These are phyloP conservation scores for Cyberlindnera meyerae DNA, from an alignment of 805 yeast species.

Conservation along the genomic window DNA sequence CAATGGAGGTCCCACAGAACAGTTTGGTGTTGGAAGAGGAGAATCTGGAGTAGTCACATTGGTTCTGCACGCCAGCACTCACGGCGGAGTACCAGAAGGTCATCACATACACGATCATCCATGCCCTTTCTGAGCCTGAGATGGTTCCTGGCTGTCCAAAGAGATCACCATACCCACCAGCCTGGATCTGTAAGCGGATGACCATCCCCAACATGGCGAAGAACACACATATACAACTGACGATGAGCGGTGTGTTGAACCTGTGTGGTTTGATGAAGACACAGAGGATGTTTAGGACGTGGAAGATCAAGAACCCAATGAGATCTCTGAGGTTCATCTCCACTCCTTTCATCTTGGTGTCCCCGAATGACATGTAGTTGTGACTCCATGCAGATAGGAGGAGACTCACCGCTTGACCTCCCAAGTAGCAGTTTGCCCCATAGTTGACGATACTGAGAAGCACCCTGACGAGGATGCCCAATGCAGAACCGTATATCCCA, in stretches of 20 bases:
- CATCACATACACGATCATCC: slow-evolving; percentile 36
- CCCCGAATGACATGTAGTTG: slow-evolving; percentile 23
- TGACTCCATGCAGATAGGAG: slow-evolving; percentile 38
- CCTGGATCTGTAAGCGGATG: slow-evolving; percentile 23
- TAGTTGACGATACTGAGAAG: slow-evolving; percentile 44
- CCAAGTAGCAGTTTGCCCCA: slow-evolving; percentile 42
- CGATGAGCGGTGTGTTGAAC: slow-evolving; percentile 30
- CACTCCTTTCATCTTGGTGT: not conserved
- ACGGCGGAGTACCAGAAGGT: slow-evolving; percentile 36
- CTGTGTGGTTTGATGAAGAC: slow-evolving; percentile 40
- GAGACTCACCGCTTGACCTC: slow-evolving; percentile 36
- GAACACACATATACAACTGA: slow-evolving; percentile 31
- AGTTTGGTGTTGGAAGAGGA: slow-evolving; percentile 22
- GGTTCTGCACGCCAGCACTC: slow-evolving; percentile 36
- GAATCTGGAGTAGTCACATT: slow-evolving; percentile 37
- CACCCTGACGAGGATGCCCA: slow-evolving; percentile 39
- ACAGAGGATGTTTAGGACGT: slow-evolving; percentile 35
- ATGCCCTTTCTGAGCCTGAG: slow-evolving; percentile 19
- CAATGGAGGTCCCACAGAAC: slow-evolving; percentile 24
- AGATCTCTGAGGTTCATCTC: slow-evolving; percentile 28
- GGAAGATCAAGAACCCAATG: slow-evolving; percentile 39
- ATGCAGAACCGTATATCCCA: slow-evolving; percentile 40
- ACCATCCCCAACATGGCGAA: slow-evolving; percentile 37
- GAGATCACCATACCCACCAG: slow-evolving; percentile 3
- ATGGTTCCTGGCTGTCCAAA: not conserved